These are phyloP conservation scores for Auricularia sp. DNA, from an alignment of 768 basidiomycete species.

Conservation along the genomic window DNA sequence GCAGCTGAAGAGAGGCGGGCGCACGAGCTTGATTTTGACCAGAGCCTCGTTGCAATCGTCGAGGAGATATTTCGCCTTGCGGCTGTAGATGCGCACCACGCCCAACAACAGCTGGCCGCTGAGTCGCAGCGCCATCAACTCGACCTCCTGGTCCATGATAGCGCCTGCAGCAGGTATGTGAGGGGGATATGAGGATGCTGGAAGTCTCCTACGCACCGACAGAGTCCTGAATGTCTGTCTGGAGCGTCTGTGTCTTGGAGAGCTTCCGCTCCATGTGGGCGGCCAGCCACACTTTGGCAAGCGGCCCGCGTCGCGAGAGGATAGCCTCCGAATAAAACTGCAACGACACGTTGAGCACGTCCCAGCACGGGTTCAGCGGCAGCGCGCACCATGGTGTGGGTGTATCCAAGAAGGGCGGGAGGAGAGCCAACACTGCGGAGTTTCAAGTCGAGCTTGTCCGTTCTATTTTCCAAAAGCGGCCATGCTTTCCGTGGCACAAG, in stretches of 20 bases:
- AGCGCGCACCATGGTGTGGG: no score
- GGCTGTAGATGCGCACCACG: conserved; percentile 93
- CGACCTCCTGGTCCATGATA: conserved; percentile 88
- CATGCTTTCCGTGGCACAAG: no score
- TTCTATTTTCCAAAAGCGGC: no score
- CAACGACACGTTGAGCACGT: neutral
- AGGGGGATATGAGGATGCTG: neutral
- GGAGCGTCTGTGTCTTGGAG: conserved; percentile 87
- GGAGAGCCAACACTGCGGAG: no score
- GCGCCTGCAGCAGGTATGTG: conserved; percentile 38
- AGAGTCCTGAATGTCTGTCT: conserved; percentile 90
- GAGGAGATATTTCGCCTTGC: conserved; percentile 93
- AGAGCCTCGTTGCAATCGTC: conserved; percentile 98
- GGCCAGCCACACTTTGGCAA: conserved; percentile 97
- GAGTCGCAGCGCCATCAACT: conserved; percentile 89
- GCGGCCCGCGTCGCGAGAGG: conserved; percentile 82
- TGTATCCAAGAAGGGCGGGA: no score
- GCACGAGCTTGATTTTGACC: conserved; percentile 88
- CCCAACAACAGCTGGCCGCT: conserved; percentile 94
- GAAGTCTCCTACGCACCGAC: conserved; percentile 48
- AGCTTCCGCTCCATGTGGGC: conserved; percentile 98
- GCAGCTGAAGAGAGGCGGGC: conserved; percentile 2
- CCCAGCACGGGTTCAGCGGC: no score
- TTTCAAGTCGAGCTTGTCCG: no score
- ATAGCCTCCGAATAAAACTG: conserved; percentile 93